Base-by-base conservation (phyloP, 164 flowering plant genomes). In the Macadamia tetraphylla region DNA sequence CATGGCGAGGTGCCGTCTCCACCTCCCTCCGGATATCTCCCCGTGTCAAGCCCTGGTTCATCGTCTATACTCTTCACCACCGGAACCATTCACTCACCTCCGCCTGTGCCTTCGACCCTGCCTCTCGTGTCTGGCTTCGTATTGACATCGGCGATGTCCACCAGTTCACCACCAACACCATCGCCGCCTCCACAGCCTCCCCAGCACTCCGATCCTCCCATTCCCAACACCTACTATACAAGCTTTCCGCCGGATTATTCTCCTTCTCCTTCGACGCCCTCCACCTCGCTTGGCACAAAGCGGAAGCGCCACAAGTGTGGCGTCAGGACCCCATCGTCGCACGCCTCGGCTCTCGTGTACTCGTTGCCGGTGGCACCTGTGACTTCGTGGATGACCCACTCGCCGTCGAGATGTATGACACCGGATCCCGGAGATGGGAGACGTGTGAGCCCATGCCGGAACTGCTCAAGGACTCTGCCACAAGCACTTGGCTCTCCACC, bases 311-410 rank as follows among this genome's bases (percentile, higher is more conserved):
- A 15, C 66, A 8, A 6, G 75, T 79, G 40, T 92, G 90, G 88
- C 79, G 96, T 6, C 9, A 35, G 23, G 93, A 90, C 74, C 96
- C 98, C 1, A 67, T 87, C 48, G 86, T 92, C 31, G 91, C 90
- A 3, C 11, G 62, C 8, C 81, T 85, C 18, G 92, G 86, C 15
- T 53, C 71, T 30, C 63, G 30, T 52, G n/a, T 89, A 7, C 71
- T 92, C n/a, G 76, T 89, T 29, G 91, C 90, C 9, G 98, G 96
- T 13, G 96, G 98, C 66, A 63, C 69, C 2, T 53, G n/a, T 68
- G 88, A 82, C 8, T 90, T 82, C 74, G 90, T 80, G 61, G 89
- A 83, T 68, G 89, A 90, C 59, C 87, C 83, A 0, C 78, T 85
- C 42, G 78, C 90, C 0, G 88, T 90, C 2, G 96, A 90, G 73